Evolutionary conservation across 2,329 filamentous ascomycete species (phyloP), one percentile per base, ranked within the genome.

Genomic region (Cryphonectria naterciae): DNA sequence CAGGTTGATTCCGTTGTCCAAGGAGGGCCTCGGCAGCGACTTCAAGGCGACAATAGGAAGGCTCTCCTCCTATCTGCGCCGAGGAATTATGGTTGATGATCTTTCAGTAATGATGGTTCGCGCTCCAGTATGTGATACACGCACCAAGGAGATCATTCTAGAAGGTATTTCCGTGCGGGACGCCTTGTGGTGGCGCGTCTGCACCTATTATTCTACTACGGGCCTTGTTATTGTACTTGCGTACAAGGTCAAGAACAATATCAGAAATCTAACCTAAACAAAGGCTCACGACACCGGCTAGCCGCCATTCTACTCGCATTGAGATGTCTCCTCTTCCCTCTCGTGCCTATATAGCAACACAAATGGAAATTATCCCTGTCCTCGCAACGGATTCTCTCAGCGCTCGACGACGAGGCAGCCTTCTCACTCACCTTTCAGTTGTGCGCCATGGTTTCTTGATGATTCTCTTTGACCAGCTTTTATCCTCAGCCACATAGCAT

Each of bases 221-320:
- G 43, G 15, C 8, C 67, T 68, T 68, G 46, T 22, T 28, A 68
- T 68, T 68, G 67, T 68, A 63, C 58, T 54, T 56, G 8, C 32
- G 39, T n/a, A 41, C 62, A 46, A 22, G 43, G 15, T 17, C 58
- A 13, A 54, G 60, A 35, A 68, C 58, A 68, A 68, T 68, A 56
- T 60, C 35, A 64, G 10, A 43, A 2, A 11, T 22, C n/a, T 22
- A 39, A 19, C 10, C 15, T 15, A n/a, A 22, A 68, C 58, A 68
- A 63, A 64, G 58, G 41, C 60, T 41, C 37, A 32, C 32, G 52
- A 19, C 5, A n/a, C 58, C 41, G 2, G 56, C 22, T 6, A 8
- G 39, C 56, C 11, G 22, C 52, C 25, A 67, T 2, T 35, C 19
- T 39, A 49, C 17, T 17, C 22, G 2, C 37, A 60, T 46, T 11